These are phyloP conservation scores for Microdochium nivale DNA, from an alignment of 2,329 filamentous ascomycete genomes.

Conservation along the genomic window DNA sequence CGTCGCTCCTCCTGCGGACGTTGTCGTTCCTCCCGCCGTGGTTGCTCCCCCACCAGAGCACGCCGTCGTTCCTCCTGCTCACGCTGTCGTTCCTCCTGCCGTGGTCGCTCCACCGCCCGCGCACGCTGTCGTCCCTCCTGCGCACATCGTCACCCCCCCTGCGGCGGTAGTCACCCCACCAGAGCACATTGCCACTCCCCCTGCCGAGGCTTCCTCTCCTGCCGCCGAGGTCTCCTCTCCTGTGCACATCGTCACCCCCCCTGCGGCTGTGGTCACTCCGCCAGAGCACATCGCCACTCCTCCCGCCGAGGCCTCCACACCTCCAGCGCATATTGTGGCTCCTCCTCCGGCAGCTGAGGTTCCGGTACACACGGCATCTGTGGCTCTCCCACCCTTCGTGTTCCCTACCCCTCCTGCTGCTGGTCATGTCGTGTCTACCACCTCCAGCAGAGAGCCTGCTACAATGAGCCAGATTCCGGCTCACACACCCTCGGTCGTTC, in stretches of 20 bases:
- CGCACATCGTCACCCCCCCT: not conserved
- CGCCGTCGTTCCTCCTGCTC: not conserved
- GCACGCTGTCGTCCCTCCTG: not conserved
- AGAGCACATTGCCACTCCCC: not conserved
- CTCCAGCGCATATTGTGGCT: not conserved
- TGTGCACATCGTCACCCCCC: not conserved
- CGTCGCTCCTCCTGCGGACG: not conserved
- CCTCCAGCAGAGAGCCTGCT: not conserved
- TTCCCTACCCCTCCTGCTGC: not conserved
- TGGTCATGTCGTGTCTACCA: not conserved
- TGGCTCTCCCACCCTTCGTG: not conserved
- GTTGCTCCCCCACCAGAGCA: not conserved
- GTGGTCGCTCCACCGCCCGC: not conserved
- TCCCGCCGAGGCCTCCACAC: not conserved
- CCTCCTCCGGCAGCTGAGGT: not conserved
- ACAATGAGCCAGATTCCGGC: not conserved
- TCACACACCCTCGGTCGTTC: not conserved
- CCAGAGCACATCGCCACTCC: not conserved
- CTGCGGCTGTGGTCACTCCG: not conserved
- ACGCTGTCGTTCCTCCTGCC: not conserved
- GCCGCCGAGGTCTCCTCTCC: not conserved
- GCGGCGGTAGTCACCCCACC: not conserved
- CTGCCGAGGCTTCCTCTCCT: not conserved
- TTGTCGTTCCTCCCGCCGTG: not conserved
- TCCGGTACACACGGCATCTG: not conserved